phyloP scores from a whole-genome alignment of 805 yeast species.

The Danielia reshetovae region DNA sequence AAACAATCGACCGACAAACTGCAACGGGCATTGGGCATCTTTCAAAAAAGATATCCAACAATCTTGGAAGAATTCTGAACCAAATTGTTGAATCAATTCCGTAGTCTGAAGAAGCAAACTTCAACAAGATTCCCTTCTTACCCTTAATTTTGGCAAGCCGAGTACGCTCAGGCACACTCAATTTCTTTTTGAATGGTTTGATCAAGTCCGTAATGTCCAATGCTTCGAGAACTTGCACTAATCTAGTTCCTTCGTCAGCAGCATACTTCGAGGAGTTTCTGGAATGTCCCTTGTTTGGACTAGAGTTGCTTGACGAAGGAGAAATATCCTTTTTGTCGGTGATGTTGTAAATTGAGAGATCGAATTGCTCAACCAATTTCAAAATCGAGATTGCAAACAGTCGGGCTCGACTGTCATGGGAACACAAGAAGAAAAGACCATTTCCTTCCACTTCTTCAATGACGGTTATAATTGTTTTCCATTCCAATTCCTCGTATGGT shows the following conservation, averaged over 20 bases:
- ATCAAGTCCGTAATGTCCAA: constrained; percentile 65
- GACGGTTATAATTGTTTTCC: constrained; percentile 75
- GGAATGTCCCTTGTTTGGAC: constrained; percentile 35
- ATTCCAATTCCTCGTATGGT: constrained; percentile 60
- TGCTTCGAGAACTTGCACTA: constrained; percentile 71
- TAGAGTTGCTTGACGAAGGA: constrained; percentile 16
- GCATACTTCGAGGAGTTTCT: constrained; percentile 67
- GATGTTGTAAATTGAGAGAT: constrained; percentile 66
- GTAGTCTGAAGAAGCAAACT: constrained; percentile 83
- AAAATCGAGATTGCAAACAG: constrained; percentile 72
- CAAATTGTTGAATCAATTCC: constrained; percentile 97
- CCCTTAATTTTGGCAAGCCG: constrained; percentile 62
- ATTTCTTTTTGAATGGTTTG: constrained; percentile 43
- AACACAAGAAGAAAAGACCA: constrained; percentile 85
- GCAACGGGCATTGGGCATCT: constrained; percentile 93
- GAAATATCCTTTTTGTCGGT: constrained; percentile 25
- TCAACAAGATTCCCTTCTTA: constrained; percentile 64
- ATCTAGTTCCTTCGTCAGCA: constrained; percentile 72
- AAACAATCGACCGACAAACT: constrained; percentile 83
- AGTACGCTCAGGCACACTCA: constrained; percentile 74
- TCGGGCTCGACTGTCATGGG: constrained; percentile 76
- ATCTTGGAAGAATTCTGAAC: constrained; percentile 81
- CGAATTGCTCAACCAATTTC: constrained; percentile 80
- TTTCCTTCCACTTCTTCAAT: constrained; percentile 96
- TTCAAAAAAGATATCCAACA: constrained; percentile 68